These are phyloP conservation scores for Tylopilus plumbeoviolaceoides DNA, from an alignment of 768 basidiomycete species.

Conservation along the genomic window DNA sequence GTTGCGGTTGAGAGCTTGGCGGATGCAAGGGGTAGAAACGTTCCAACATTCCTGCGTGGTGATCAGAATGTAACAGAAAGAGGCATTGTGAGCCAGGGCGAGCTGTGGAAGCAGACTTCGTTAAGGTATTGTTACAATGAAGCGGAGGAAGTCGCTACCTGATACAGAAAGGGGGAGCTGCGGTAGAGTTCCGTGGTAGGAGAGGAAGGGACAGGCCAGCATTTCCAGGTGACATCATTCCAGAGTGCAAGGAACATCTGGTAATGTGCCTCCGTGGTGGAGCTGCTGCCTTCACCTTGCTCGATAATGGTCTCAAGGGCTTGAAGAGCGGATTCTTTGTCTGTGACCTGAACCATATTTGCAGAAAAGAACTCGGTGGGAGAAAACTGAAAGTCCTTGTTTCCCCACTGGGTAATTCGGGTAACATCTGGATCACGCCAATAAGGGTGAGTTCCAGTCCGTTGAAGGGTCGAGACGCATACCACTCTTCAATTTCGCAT, in stretches of 20 bases:
- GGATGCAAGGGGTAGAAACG: not conserved
- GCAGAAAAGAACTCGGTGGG: not conserved
- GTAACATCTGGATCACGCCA: not conserved
- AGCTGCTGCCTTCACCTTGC: not conserved
- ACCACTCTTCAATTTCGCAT: not conserved
- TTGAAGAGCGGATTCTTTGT: not conserved
- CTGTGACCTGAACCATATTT: not conserved
- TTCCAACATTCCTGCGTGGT: not conserved
- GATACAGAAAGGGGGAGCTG: not conserved
- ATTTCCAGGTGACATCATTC: not conserved
- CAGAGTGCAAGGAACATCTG: not conserved
- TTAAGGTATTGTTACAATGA: not conserved
- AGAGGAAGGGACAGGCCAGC: not conserved
- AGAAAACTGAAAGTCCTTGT: not conserved
- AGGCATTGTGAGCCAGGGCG: not conserved
- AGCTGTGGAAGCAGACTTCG: not conserved
- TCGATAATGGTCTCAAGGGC: not conserved
- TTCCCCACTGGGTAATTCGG: not conserved
- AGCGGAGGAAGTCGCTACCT: not conserved
- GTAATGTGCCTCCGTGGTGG: not conserved
- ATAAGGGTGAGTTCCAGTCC: not conserved
- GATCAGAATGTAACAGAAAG: not conserved
- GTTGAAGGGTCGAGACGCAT: not conserved
- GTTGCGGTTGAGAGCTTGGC: not conserved
- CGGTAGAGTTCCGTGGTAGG: not conserved